Evolutionary conservation across 768 basidiomycete species (phyloP).

Genomic region (Pleurotus pulmonarius): DNA sequence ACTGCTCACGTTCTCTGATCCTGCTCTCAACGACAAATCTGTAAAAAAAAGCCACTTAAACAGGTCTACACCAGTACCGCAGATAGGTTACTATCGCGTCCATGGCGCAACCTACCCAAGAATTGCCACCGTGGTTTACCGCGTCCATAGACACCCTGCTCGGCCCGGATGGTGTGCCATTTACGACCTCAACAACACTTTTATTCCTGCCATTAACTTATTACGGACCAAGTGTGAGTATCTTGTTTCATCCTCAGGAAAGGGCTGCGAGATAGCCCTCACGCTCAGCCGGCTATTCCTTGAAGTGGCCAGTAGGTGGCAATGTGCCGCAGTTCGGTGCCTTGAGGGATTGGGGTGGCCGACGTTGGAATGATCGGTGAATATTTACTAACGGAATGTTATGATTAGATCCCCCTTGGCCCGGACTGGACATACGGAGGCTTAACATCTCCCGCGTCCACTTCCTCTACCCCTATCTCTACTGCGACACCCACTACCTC

Average conservation of each 20-base stretch:
- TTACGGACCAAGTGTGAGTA: constrained; percentile 77
- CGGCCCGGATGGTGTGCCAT: constrained; percentile 45
- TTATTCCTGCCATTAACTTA: constrained; percentile 74
- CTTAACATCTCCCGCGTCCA: constrained; percentile 56
- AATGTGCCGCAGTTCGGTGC: background rate
- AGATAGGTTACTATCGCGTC: no score
- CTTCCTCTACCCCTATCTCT: constrained; percentile 22
- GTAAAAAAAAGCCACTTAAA: background rate
- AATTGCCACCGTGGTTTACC: constrained; percentile 72
- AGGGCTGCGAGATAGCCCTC: background rate
- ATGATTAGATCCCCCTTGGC: constrained; percentile 66
- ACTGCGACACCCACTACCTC: constrained; percentile 18
- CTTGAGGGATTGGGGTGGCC: background rate
- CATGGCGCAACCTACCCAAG: constrained; percentile 64
- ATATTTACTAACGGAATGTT: no score
- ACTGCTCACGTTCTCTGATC: constrained; percentile 6
- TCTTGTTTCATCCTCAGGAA: background rate
- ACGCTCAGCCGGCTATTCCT: no score
- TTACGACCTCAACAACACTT: constrained; percentile 54
- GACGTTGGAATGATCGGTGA: no score
- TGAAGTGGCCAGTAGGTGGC: background rate
- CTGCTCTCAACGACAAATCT: background rate
- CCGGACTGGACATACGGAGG: constrained; percentile 74
- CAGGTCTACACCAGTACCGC: background rate
- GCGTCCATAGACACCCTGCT: constrained; percentile 48